Base-by-base conservation (phyloP, 352 stramenopile genomes). In the Aphanomyces invadans region DNA sequence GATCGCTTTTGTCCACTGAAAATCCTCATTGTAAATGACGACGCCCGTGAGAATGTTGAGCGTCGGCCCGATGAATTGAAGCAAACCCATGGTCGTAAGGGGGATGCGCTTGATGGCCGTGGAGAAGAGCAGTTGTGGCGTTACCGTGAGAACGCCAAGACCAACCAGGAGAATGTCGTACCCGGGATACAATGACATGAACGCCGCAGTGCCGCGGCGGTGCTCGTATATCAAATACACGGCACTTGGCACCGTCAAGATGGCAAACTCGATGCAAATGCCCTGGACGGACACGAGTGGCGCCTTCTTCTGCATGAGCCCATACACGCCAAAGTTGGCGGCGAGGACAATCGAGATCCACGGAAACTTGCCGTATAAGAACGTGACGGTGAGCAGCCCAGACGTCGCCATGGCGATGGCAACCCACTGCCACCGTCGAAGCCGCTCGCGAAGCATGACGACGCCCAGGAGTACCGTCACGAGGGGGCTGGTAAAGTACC, bases 261-360 rank as follows among this genome's bases (percentile, higher is more conserved):
- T 21, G 33, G 38, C 15, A 4, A 67, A 26, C 23, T 67, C 60
- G 32, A 67, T 51, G 19, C 38, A 44, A 33, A 49, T 57, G 29
- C 60, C 60, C 17, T 57, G 38, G 2, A 67, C 38, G 21, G 38
- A 29, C 2, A 32, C 26, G 7, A 67, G 60, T 17, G 60, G 60
- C 21, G 60, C 60, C 36, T 67, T 67, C 60, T 67, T 57, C 33
- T 67, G 60, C 4, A 67, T 12, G 49, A 67, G 60, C 21, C 33
- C 60, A 19, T 67, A 67, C 42, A 67, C 56, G 19, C 60, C 60
- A 57, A 67, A 67, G 29, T 57, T 44, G 4, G 31, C 15, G 19
- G 60, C 60, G 5, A 67, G 28, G 15, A 51, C 48, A 17, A 67
- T 17, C 15, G 60, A 39, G 21, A 67, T 57, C 60, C 60, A 67